Evolutionary conservation across 2,329 filamentous ascomycete species (phyloP), one percentile per base, ranked within the genome.

Genomic region (Penicillium sp.): DNA sequence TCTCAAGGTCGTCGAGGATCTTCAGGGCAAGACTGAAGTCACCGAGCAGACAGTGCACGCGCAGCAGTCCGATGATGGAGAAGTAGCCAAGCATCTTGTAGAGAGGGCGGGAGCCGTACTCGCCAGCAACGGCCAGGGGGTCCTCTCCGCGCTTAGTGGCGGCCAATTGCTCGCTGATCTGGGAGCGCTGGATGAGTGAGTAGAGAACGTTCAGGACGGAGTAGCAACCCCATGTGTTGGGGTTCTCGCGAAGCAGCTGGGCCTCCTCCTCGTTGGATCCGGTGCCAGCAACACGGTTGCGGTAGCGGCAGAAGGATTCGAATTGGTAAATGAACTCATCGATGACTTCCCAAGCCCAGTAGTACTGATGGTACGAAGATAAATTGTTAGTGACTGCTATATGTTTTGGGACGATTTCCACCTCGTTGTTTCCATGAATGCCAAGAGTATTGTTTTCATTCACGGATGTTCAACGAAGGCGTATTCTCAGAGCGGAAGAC

Each of bases 281-380:
- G 45, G 76, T 86, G 66, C 92, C 86, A 61, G 94, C 94, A 66
- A 96, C 87, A 64, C 92, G 88, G 77, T 95, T 92, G 71, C 94
- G 88, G 84, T 97, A 97, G 60, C 92, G 91, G 75, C 92, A 97
- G 83, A 99, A 99, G 56, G 92, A 95, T 83, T 99, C 97, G 84
- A 99, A 99, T 77, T 99, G 94, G 83, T 99, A 99, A 80, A 99
- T 97, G 82, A 99, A 99, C 79, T 99, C 94, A 77, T 99, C 94
- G 79, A 99, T 97, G 66, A 97, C 93, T 76, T 99, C 94, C 94
- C 94, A 99, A 40, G 94, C 94, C 94, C 94, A 99, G 82, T 93
- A 97, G 81, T 96, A 95, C 91, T 97, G 74, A 57, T 56, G 7
- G 11, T 39, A 48, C 42, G 39, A 43, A 43, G 11, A 34, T 13